phyloP scores from a whole-genome alignment of 2,329 filamentous ascomycete species.

The Penicillium sp. region DNA sequence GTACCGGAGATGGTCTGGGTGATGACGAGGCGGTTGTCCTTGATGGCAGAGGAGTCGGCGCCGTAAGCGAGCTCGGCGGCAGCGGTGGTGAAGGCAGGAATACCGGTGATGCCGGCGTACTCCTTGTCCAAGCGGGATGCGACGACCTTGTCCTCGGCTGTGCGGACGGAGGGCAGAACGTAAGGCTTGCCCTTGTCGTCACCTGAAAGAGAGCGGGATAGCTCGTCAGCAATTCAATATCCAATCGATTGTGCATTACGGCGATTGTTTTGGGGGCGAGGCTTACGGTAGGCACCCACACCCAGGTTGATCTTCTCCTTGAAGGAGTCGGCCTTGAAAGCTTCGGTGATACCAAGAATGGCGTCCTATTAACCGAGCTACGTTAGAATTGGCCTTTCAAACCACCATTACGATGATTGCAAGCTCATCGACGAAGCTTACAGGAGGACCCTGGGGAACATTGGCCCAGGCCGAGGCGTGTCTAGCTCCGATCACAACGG shows the following conservation, averaged over 20 bases:
- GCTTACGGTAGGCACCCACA: conserved; percentile 87
- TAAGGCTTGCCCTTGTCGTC: conserved; percentile 98
- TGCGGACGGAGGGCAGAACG: conserved; percentile 87
- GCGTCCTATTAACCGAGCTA: conserved; percentile 38
- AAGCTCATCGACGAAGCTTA: conserved; percentile 51
- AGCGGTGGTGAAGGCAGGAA: conserved; percentile 89
- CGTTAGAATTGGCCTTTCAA: conserved; percentile 25
- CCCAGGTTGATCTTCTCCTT: conserved; percentile 97
- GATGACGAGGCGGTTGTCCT: conserved; percentile 75
- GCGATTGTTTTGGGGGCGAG: neutral
- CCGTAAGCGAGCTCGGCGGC: conserved; percentile 92
- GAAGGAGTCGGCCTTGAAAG: conserved; percentile 95
- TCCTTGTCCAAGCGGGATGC: conserved; percentile 84
- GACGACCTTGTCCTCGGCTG: conserved; percentile 85
- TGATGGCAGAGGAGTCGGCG: conserved; percentile 71
- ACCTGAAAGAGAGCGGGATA: conserved; percentile 32
- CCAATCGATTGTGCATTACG: neutral
- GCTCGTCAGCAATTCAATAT: conserved; percentile 1
- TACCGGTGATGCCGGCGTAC: conserved; percentile 95
- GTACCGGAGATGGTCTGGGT: conserved; percentile 99
- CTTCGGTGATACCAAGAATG: conserved; percentile 74
- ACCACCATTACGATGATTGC: neutral
- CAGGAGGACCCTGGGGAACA: conserved; percentile 90
- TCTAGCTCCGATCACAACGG: conserved; percentile 49
- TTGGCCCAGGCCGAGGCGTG: conserved; percentile 84